Percentiles rank a stretch among this genome's conserved stretches.
These are phyloP conservation scores for Ustilago shanxiensis DNA, from an alignment of 1,284 basidiomycete genomes.

Conservation along the genomic window DNA sequence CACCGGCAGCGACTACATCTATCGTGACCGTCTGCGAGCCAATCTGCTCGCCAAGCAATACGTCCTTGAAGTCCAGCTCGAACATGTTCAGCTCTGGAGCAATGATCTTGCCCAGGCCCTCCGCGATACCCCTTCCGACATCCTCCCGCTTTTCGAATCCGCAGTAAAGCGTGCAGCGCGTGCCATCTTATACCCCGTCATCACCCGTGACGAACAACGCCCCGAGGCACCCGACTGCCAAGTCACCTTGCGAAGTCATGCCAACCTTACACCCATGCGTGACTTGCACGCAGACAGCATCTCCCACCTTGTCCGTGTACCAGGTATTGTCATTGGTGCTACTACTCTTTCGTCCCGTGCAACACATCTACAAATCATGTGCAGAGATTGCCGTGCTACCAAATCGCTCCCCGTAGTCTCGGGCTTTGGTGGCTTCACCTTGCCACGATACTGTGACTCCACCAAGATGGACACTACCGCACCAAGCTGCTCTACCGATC, in stretches of 20 bases:
- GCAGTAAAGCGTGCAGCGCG: slow-evolving; percentile 66
- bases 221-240: slow-evolving; percentile 80
- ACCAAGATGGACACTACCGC: slow-evolving; percentile 71
- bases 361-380: slow-evolving; percentile 90
- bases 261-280: slow-evolving; percentile 91
- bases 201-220: slow-evolving; percentile 53
- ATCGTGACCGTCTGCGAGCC: slow-evolving; percentile 87
- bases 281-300: slow-evolving; percentile 86
- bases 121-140: slow-evolving; percentile 88
- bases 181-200: slow-evolving; percentile 66
- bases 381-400: slow-evolving; percentile 87
- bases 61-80: slow-evolving; percentile 90
- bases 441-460: slow-evolving; percentile 66
- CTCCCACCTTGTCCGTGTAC: slow-evolving; percentile 94
- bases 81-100: slow-evolving; percentile 90
- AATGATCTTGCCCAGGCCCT: slow-evolving; percentile 92
- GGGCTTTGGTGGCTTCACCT: slow-evolving; percentile 83
- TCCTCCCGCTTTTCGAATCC: slow-evolving; percentile 78
- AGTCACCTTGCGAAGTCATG: slow-evolving; percentile 84
- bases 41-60: slow-evolving; percentile 91
- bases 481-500: slow-evolving; percentile 94
- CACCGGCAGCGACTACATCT: slow-evolving; percentile 66
- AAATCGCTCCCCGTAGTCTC: slow-evolving; percentile 79
- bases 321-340: slow-evolving; percentile 97
- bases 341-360: slow-evolving; percentile 93